phyloP scores from a whole-genome alignment of 164 flowering plant genomes.

The Stephania yunnanensis region DNA sequence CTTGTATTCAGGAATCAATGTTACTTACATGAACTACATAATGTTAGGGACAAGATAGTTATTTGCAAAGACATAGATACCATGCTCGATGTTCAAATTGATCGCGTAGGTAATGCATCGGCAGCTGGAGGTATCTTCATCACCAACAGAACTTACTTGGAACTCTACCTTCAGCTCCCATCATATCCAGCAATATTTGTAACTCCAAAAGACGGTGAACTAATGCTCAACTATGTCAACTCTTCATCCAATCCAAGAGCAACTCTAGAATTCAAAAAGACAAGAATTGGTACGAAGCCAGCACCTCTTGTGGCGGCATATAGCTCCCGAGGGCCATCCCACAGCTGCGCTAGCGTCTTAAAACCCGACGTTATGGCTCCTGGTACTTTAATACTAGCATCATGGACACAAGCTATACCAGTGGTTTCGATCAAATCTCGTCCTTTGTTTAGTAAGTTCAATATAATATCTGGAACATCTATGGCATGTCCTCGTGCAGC shows the following conservation, averaged over 20 bases:
- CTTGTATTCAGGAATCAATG: constrained; percentile 7
- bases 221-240: not conserved
- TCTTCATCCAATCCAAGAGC: not conserved
- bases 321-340: constrained; percentile 8
- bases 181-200: not conserved
- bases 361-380: constrained; percentile 37
- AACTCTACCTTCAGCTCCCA: not conserved
- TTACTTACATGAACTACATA: not conserved
- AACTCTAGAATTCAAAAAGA: constrained; percentile 1
- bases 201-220: not conserved
- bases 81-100: not conserved
- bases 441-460: constrained; percentile 26
- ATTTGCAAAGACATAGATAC: not conserved
- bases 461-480: constrained; percentile 50
- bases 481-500: constrained; percentile 60
- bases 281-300: constrained; percentile 3
- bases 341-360: not conserved
- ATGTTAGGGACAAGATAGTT: constrained; percentile 6
- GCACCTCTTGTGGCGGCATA: constrained; percentile 6
- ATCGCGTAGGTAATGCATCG: not conserved
- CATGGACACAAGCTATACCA: constrained; percentile 35
- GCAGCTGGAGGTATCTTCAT: constrained; percentile 11
- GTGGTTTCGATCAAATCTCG: not conserved
- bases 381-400: constrained; percentile 34
- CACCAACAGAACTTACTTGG: not conserved